Evolutionary conservation across 345 rosid species (phyloP), one percentile per base, ranked within the genome.

Genomic region (Pseudoturritis turrita): DNA sequence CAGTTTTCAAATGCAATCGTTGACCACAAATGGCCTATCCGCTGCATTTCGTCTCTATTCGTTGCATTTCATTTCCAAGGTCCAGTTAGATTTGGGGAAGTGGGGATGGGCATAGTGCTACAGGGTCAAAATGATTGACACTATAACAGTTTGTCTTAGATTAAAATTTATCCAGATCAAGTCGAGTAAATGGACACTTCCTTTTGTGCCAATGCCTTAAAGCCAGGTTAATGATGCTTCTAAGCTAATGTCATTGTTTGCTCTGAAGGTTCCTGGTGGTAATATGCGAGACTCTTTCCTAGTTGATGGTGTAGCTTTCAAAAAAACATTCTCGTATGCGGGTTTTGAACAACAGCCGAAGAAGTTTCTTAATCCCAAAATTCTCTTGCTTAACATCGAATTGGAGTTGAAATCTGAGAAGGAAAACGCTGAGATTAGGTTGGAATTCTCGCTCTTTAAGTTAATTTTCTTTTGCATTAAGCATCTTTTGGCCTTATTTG

Each of bases 321-420:
- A 96, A 60, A 96, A 96, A 83, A 96, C 99, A n/a, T 96, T 96
- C 79, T 92, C 99, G 0, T 96, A 96, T 74, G 99, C 99, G 1
- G 99, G 99, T 37, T 96, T 96, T 64, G 99, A 96, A 82, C 99
- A 96, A 60, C 99, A 96, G 68, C 99, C 99, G 0, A 96, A 96
- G 82, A 92, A 86, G 80, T 96, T 96, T 80, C 3, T 84, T 39
- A 81, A 84, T 70, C 98, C 98, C 68, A 90, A 87, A 70, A 80
- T 96, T 65, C 94, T 96, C 43, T 65, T 96, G 47, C 80, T 96
- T 39, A 96, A 96, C 77, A 86, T 96, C 62, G 99, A 96, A 53
- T 64, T 96, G 85, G 98, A 96, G 80, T 79, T 96, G 74, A 96
- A 96, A 78, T 96, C 99, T 18, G 99, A 96, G 86, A 96, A 96